Evolutionary conservation across 192 early-diverging fungal species (phyloP), one percentile per base, ranked within the genome.

Genomic region (Podochytrium sp.): DNA sequence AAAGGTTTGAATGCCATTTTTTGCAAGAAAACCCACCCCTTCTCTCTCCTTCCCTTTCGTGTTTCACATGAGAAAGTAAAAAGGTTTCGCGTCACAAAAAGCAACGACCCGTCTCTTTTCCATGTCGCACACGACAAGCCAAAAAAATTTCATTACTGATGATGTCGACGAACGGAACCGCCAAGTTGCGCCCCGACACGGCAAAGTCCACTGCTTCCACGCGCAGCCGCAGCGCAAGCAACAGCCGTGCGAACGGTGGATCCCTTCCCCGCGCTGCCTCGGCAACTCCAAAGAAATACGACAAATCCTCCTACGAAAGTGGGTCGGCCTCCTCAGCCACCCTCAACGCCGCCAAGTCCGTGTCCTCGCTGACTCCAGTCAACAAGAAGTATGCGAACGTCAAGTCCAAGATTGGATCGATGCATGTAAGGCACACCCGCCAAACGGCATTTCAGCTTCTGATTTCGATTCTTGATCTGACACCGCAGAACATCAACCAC

Each of bases 351-450:
- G 16, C 14, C 18, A 4, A 27, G 10, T n/a, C n/a, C 39, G 47
- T 42, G 6, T 49, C 64, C 7, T 50, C 64, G 14, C 27, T 47
- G 41, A 25, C 64, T 10, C 67, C 51, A 7, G 47, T 51, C 34
- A 74, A 59, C 34, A 74, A 61, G 30, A 74, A 74, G 61, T 74
- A 74, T 34, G 72, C 72, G 3, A 37, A 51, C 49, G 61, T 74
- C 29, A 74, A 74, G 49, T 43, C 37, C 39, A 61, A 64, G 35
- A 49, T 74, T 61, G 72, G 72, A 14, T 74, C 72, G 16, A 16
- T 74, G 29, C 20, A 74, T 6, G 66, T 69, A n/a, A 37, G 51
- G 3, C 43, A 47, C 43, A 16, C n/a, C 27, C 7, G 53, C 29
- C 7, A 10, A 25, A 29, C 18, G n/a, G n/a, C n/a, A n/a, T n/a